Conservation (phyloP, 225 moss, liverwort and hornwort genomes). For the Bryum argenteum region DNA sequence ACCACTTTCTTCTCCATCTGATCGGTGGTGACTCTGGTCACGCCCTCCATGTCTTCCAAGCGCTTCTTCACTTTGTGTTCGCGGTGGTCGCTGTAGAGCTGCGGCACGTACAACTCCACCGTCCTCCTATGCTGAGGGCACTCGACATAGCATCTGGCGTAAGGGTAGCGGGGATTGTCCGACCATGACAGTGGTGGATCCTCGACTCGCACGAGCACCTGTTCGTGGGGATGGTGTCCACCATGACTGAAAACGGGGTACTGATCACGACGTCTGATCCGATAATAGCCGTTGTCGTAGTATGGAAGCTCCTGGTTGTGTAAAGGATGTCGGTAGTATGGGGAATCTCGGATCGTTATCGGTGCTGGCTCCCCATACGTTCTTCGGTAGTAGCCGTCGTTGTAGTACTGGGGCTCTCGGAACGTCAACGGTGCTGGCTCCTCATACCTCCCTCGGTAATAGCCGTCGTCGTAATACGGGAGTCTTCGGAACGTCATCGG, state of each 20-base stretch:
- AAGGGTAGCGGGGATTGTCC: neutral
- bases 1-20: constrained; percentile 46
- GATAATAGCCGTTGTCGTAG: constrained; percentile 4
- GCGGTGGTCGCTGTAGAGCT: constrained; percentile 33
- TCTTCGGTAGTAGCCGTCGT: no score
- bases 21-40: constrained; percentile 21
- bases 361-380: no score
- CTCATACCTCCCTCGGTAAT: no score
- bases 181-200: neutral
- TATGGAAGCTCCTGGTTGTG: constrained; percentile 15
- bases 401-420: no score
- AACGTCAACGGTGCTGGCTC: no score
- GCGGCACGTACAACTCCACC: constrained; percentile 33
- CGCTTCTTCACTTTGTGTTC: constrained; percentile 16
- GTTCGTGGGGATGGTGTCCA: neutral
- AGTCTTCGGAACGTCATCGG: constrained; percentile 17
- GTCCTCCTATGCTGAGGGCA: neutral
- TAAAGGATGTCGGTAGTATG: no score
- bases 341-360: no score
- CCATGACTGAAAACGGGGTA: neutral
- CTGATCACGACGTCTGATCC: neutral
- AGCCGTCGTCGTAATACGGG: constrained; percentile 7
- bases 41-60: constrained; percentile 19
- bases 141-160: neutral
- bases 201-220: neutral